Evolutionary conservation across 768 basidiomycete genomes (phyloP).

Genomic region (Kwoniella mangroviensis): DNA sequence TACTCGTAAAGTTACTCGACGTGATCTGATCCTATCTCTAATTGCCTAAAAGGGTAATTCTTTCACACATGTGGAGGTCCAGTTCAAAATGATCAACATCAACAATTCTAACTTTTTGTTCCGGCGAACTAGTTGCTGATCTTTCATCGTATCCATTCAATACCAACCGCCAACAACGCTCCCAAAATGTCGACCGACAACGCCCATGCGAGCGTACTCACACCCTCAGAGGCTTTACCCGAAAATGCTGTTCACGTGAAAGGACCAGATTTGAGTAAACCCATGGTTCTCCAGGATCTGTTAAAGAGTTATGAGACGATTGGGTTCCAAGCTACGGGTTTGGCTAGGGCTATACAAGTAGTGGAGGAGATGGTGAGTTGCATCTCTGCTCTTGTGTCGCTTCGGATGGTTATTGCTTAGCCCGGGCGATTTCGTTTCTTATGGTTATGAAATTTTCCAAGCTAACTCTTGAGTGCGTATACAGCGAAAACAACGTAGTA

Average conservation of each 20-base stretch:
- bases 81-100: background rate
- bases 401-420: too few species aligned
- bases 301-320: constrained; percentile 82
- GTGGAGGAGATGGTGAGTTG: constrained; percentile 86
- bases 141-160: too few species aligned
- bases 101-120: background rate
- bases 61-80: background rate
- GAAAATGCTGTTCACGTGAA: constrained; percentile 62
- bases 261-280: constrained; percentile 84
- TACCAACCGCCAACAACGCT: too few species aligned
- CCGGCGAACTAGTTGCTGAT: too few species aligned
- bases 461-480: background rate
- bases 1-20: background rate
- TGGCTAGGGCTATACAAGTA: constrained; percentile 84
- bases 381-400: background rate
- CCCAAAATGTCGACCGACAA: constrained; percentile 25
- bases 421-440: background rate
- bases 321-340: constrained; percentile 95
- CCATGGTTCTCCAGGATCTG: constrained; percentile 70
- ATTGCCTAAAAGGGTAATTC: background rate
- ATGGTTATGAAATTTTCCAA: background rate
- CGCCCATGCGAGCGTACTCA: constrained; percentile 53
- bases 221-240: constrained; percentile 51
- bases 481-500: constrained; percentile 82
- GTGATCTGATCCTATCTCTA: background rate